Evolutionary conservation across 2,329 filamentous ascomycete species (phyloP), one percentile per base, ranked within the genome.

Genomic region (Davidsoniella eucalypti): DNA sequence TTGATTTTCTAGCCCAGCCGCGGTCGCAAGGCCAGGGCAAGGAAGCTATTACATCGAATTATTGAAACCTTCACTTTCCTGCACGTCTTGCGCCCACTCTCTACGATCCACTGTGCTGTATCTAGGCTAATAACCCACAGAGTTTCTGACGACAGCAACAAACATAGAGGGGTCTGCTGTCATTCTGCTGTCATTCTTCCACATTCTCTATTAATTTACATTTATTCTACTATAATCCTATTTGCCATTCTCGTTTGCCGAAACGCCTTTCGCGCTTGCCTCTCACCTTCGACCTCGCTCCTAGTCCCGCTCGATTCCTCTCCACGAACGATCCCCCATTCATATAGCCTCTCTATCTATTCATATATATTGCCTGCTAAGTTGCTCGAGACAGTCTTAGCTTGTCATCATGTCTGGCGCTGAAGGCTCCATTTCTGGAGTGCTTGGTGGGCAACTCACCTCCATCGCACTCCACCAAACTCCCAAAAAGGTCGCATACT

Each of bases 401-500:
- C 29, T 33, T 33, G 29, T 33, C 47, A 49, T 17, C n/a, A 48
- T 48, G 50, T 50, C 51, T 53, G 51, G 38, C 29, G 47, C 40
- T 44, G 17, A 43, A 14, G 51, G 44, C 23, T 53, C 51, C 42
- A 53, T 53, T 21, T 47, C 48, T 23, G 51, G 48, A n/a, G 40
- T 48, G 6, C 44, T 53, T 17, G 47, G 44, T 44, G 51, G 51
- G 33, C 51, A 53, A 39, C 16, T 69, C 54, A 64, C 70, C 55
- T 67, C 69, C 44, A 64, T 65, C 40, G 71, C 71, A 50, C 66
- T 75, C 55, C 66, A 68, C 52, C 59, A 65, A 47, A 67, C 69
- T 23, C 67, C 70, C 49, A 94, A 92, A 68, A 87, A 90, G 62
- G 86, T 96, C 52, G 90, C 90, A 51, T 96, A 96, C 69, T 96